Percentiles rank a stretch among this genome's conserved stretches.
phyloP scores from a whole-genome alignment of 306 rosid species.

The Quercus ilex region DNA sequence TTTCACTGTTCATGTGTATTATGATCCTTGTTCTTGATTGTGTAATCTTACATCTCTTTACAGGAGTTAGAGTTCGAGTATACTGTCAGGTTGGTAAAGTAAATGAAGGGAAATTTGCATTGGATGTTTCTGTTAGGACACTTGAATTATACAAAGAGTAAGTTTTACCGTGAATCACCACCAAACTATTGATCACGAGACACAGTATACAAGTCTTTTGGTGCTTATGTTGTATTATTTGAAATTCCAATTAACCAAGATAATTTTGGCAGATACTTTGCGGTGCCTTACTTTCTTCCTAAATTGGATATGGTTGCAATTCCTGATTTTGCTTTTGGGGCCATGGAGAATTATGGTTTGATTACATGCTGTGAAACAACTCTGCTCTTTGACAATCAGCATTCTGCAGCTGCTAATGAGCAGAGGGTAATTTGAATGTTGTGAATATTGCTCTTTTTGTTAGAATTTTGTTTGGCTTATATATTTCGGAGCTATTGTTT shows the following conservation, averaged over 20 bases:
- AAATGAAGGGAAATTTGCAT: slow-evolving; percentile 83
- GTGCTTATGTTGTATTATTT: slow-evolving; percentile 14
- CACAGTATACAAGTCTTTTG: slow-evolving; percentile 2
- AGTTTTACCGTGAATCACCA: slow-evolving; percentile 19
- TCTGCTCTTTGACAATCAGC: slow-evolving; percentile 84
- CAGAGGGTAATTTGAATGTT: slow-evolving; percentile 62
- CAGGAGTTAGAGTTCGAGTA: slow-evolving; percentile 88
- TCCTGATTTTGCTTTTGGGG: slow-evolving; percentile 96
- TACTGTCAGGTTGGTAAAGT: slow-evolving; percentile 88
- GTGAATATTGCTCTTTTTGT: slow-evolving; percentile 14
- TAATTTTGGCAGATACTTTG: slow-evolving; percentile 69
- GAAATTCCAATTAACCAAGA: slow-evolving; percentile 14
- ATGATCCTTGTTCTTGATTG: neutral
- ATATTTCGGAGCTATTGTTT: neutral
- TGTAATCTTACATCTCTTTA: slow-evolving; percentile 14
- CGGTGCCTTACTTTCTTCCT: slow-evolving; percentile 76
- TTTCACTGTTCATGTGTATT: slow-evolving; percentile 3
- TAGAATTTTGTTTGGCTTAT: slow-evolving; percentile 14
- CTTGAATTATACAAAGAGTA: slow-evolving; percentile 76
- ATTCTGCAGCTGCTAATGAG: slow-evolving; percentile 84
- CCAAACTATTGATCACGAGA: neutral
- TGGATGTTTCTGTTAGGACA: slow-evolving; percentile 72
- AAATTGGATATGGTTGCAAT: slow-evolving; percentile 95
- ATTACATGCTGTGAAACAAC: slow-evolving; percentile 89
- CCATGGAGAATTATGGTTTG: slow-evolving; percentile 98